A percentile compares a stretch with the other conserved stretches of the same genome.
phyloP scores from a whole-genome alignment of 2,329 filamentous ascomycete genomes.

The Trichoderma sp. region DNA sequence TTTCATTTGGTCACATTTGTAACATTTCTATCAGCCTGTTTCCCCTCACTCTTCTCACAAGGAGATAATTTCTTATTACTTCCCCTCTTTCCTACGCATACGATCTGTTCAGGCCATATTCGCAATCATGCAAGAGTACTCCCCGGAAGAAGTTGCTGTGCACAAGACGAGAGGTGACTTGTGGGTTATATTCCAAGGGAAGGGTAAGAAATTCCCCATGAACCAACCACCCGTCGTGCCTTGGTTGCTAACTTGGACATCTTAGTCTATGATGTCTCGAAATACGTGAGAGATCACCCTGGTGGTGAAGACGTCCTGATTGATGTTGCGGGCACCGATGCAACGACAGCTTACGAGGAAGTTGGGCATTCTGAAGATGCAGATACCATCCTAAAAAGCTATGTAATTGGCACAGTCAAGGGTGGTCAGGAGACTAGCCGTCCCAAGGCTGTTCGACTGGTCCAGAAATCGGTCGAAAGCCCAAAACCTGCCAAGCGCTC shows the following conservation, averaged over 20 bases:
- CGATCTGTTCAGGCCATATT: rapidly evolving
- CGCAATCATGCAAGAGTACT: conserved; percentile 22
- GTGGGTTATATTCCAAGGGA: conserved; percentile 55
- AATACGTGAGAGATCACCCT: conserved; percentile 58
- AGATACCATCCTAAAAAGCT: conserved; percentile 40
- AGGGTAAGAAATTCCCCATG: conserved; percentile 41
- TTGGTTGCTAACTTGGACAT: background rate
- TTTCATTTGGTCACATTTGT: no score
- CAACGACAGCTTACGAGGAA: conserved; percentile 77
- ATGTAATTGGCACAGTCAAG: conserved; percentile 38
- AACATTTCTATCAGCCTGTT: background rate
- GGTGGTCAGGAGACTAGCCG: conserved; percentile 25
- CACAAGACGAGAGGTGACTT: conserved; percentile 48
- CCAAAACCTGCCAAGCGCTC: background rate
- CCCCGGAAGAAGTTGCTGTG: conserved; percentile 42
- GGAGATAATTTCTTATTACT: no score
- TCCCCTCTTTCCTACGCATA: background rate
- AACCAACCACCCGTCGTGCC: no score
- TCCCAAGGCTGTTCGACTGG: conserved; percentile 13
- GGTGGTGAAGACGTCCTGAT: conserved; percentile 76
- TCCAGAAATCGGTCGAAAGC: background rate
- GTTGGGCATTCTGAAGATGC: conserved; percentile 73
- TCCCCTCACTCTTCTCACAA: background rate
- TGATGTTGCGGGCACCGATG: conserved; percentile 74
- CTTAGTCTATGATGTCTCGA: conserved; percentile 56